Evolutionary conservation across 495 filamentous ascomycete genomes (phyloP).

Genomic region (Xylaria intraflava): DNA sequence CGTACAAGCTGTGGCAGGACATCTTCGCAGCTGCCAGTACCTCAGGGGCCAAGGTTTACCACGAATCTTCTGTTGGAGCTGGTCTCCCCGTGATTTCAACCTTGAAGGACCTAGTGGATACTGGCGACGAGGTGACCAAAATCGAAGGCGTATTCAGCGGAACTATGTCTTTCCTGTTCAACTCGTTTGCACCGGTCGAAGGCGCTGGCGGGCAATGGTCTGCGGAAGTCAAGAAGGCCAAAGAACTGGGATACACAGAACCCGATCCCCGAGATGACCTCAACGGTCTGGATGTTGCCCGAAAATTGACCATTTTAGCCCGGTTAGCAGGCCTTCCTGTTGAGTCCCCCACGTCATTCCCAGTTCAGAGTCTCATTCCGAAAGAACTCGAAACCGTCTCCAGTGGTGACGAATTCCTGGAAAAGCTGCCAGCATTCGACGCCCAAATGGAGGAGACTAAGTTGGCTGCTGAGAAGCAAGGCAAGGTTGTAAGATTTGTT

Average conservation of each 20-base stretch:
- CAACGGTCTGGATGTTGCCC: slow-evolving; percentile 91
- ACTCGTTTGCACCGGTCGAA: slow-evolving; percentile 76
- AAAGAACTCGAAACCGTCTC: slow-evolving; percentile 65
- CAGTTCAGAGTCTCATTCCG: slow-evolving; percentile 86
- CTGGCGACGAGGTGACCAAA: slow-evolving; percentile 76
- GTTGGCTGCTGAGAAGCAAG: slow-evolving; percentile 66
- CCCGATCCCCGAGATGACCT: slow-evolving; percentile 93
- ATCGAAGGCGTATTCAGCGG: slow-evolving; percentile 97
- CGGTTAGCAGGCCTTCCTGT: slow-evolving; percentile 72
- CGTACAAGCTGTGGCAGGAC: slow-evolving; percentile 67
- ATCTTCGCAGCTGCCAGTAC: slow-evolving; percentile 63
- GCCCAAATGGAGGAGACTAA: slow-evolving; percentile 76
- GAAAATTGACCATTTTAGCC: slow-evolving; percentile 94
- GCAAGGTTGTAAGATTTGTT: slow-evolving; percentile 90
- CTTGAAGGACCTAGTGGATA: slow-evolving; percentile 79
- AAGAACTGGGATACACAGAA: slow-evolving; percentile 93
- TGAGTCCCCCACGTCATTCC: slow-evolving; percentile 72
- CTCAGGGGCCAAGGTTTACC: slow-evolving; percentile 72
- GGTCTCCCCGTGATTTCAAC: slow-evolving; percentile 89
- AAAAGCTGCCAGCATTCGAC: slow-evolving; percentile 69
- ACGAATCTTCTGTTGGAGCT: slow-evolving; percentile 88
- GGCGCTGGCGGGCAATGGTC: slow-evolving; percentile 71
- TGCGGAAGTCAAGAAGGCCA: slow-evolving; percentile 79
- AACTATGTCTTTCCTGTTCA: slow-evolving; percentile 95
- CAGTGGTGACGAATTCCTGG: slow-evolving; percentile 76